Evolutionary conservation across 2,329 filamentous ascomycete species (phyloP), one percentile per base, ranked within the genome.

Genomic region (Apiospora aurea): DNA sequence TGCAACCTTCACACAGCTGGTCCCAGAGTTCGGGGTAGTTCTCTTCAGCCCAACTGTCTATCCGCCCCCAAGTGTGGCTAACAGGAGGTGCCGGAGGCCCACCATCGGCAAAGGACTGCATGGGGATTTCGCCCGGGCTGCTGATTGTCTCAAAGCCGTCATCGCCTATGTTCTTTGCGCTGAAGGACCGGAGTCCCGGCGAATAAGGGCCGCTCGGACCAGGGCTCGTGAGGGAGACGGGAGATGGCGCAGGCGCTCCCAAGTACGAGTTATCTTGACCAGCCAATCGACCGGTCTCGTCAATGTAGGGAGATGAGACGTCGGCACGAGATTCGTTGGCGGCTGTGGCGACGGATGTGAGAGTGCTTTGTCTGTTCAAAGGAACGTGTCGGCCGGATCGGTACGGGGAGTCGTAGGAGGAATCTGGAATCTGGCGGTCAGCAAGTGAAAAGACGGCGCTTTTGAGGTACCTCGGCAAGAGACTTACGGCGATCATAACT

Each of bases 11-110:
- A 81, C 96, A 93, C 46, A 99, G 86, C 81, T 99, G 95, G 83
- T 99, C 96, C 77, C 87, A 96, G 43, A 99, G 89, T 83, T 99
- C 96, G 73, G 94, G 93, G 82, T 98, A 99, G 83, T 98, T 94
- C 74, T 96, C 94, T 79, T 98, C 96, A 71, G 94, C 89, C 96
- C 96, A 99, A 53, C 89, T 87, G 81, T 98, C 96, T 80, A 99
- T 98, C 82, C 95, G 93, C 80, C 89, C 91, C 96, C 96, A 99
- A 18, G 96, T 97, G 84, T 98, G 95, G 68, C 86, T 82, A 51
- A 97, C 91, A 8, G 96, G 95, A 2, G 96, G 96, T 10, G 96
- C 91, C 2, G 96, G 96, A 2, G 96, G 95, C 34, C 94, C 88
- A 71, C 96, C 96, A 76, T 98, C 95, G 78, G 93, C 91, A 84